phyloP scores from a whole-genome alignment of 2,329 filamentous ascomycete genomes.

The Cordyceps fumosorosea region DNA sequence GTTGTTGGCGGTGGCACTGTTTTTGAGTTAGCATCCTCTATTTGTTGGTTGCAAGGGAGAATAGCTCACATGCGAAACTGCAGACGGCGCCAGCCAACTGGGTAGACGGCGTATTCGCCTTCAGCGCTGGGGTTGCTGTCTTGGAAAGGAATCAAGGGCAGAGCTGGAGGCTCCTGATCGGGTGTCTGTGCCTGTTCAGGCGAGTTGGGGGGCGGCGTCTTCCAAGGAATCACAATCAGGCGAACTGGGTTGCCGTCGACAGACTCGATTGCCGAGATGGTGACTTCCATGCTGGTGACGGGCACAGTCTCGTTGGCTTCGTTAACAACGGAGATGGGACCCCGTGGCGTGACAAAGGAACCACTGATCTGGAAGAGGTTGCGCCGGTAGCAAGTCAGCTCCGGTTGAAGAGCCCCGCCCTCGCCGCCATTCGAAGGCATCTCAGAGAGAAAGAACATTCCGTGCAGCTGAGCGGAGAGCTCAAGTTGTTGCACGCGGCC shows the following conservation, averaged over 20 bases:
- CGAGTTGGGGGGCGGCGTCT: constrained; percentile 78
- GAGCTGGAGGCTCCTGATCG: constrained; percentile 80
- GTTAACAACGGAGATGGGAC: constrained; percentile 71
- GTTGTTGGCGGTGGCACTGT: constrained; percentile 88
- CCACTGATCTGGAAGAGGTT: constrained; percentile 96
- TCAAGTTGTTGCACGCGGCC: constrained; percentile 56
- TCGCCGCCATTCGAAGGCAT: constrained; percentile 60
- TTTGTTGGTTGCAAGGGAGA: not conserved
- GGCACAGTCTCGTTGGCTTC: constrained; percentile 80
- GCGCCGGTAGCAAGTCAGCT: constrained; percentile 90
- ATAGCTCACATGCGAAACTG: constrained; percentile 74
- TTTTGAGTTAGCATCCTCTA: not conserved
- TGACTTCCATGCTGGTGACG: constrained; percentile 76
- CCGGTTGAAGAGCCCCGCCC: constrained; percentile 58
- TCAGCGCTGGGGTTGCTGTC: constrained; percentile 56
- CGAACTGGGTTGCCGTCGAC: constrained; percentile 89
- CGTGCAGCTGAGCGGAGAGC: constrained; percentile 67
- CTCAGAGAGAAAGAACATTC: constrained; percentile 85
- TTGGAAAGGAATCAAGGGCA: constrained; percentile 64
- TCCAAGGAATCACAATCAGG: constrained; percentile 96
- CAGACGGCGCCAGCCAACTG: constrained; percentile 87
- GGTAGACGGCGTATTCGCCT: constrained; percentile 81
- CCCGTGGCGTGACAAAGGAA: constrained; percentile 72
- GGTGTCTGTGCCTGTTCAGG: constrained; percentile 56
- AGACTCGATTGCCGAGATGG: constrained; percentile 88